These are phyloP conservation scores for Mucor sp. DNA, from an alignment of 371 early-diverging fungal species.

Conservation along the genomic window DNA sequence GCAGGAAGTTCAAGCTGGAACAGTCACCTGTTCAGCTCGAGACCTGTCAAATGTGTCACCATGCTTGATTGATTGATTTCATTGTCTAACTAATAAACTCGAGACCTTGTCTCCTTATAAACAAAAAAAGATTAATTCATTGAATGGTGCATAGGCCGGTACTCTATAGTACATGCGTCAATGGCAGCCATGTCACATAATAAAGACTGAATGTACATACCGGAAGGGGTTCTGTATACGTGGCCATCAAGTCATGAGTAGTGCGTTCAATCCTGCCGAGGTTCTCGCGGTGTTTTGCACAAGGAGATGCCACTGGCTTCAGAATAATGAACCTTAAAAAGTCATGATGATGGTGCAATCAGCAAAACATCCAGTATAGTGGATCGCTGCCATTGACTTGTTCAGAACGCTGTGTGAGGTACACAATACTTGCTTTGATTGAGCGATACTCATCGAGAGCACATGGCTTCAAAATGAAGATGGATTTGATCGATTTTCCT, in stretches of 20 bases:
- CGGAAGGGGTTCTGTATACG: too few relatives aligned
- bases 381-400: not conserved
- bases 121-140: too few relatives aligned
- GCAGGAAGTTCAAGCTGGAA: not conserved
- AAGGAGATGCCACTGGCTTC: not conserved
- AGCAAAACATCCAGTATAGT: not conserved
- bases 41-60: not conserved
- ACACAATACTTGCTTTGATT: not conserved
- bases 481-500: not conserved
- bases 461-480: not conserved
- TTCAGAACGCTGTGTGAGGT: not conserved
- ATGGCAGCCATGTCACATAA: not conserved
- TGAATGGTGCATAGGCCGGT: not conserved
- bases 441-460: not conserved
- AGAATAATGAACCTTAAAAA: not conserved
- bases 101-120: too few relatives aligned
- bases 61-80: not conserved
- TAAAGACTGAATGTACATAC: not conserved
- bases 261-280: not conserved
- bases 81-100: too few relatives aligned
- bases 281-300: not conserved
- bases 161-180: not conserved
- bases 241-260: too few relatives aligned
- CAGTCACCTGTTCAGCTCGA: not conserved
- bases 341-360: not conserved